These are phyloP conservation scores for Prosopis cineraria DNA, from an alignment of 306 rosid genomes.

Conservation along the genomic window DNA sequence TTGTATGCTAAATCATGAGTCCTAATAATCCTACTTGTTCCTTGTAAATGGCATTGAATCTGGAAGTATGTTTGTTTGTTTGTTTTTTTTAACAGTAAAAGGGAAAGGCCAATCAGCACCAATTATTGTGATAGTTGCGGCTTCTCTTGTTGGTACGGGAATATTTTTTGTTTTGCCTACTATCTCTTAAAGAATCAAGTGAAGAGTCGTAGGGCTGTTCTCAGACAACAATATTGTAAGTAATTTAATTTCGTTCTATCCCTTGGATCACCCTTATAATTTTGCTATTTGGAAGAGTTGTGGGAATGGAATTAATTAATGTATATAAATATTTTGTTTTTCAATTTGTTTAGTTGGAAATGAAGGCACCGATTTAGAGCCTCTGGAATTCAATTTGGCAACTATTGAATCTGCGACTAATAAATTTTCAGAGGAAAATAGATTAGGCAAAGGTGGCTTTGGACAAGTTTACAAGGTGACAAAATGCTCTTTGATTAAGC, in stretches of 20 bases:
- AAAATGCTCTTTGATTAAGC: neutral
- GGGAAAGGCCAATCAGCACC: neutral
- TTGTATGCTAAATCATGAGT: neutral
- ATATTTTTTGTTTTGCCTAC: neutral
- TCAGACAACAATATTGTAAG: neutral
- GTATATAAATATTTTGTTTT: too few species aligned
- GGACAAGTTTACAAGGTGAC: neutral
- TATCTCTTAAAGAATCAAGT: neutral
- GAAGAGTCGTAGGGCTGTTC: neutral
- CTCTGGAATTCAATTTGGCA: neutral
- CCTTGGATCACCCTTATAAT: too few species aligned
- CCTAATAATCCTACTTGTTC: neutral
- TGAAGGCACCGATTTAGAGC: neutral
- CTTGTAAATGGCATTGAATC: neutral
- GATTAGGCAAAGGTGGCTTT: neutral
- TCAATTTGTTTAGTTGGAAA: neutral
- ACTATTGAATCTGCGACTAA: neutral
- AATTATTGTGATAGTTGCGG: neutral
- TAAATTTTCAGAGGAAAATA: neutral
- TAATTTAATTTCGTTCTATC: too few species aligned
- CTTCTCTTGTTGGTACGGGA: neutral
- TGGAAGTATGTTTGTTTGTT: neutral
- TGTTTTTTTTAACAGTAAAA: neutral
- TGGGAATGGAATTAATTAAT: neutral
- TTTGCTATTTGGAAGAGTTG: neutral